These are phyloP conservation scores for Rhizopogon vesiculosus DNA, from an alignment of 768 basidiomycete species.

Conservation along the genomic window DNA sequence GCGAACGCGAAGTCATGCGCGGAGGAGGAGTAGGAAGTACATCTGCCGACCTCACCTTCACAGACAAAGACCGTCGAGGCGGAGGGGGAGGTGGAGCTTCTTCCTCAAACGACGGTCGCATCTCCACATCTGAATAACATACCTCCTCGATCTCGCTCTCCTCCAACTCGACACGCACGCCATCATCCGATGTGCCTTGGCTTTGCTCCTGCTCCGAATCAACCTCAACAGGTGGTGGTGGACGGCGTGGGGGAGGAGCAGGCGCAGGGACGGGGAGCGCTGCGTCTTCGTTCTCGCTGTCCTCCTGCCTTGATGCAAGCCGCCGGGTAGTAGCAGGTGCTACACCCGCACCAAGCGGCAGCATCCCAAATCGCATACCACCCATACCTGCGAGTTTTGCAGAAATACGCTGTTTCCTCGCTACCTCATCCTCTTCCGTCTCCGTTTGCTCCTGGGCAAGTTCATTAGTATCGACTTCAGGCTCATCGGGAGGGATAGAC, in stretches of 20 bases:
- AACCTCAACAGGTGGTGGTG: slow-evolving; percentile 15
- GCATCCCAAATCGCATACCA: slow-evolving; percentile 54
- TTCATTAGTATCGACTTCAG: slow-evolving; percentile 13
- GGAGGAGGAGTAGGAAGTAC: slow-evolving; percentile 46
- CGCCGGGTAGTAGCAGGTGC: slow-evolving; percentile 13
- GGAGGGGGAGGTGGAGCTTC: slow-evolving; percentile 50
- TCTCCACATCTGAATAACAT: slow-evolving; percentile 46
- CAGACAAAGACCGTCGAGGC: slow-evolving; percentile 31
- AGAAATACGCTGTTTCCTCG: slow-evolving; percentile 48
- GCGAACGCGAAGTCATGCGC: slow-evolving; percentile 19
- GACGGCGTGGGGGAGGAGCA: slow-evolving; percentile 25
- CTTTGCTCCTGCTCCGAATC: slow-evolving; percentile 6
- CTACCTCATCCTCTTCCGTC: slow-evolving; percentile 63
- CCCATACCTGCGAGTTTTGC: slow-evolving; percentile 53
- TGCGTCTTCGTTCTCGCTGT: slow-evolving; percentile 24
- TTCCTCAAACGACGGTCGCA: slow-evolving; percentile 38
- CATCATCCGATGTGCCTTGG: slow-evolving; percentile 50
- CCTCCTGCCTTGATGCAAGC: slow-evolving; percentile 15
- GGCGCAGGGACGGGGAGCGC: slow-evolving; percentile 25
- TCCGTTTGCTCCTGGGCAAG: slow-evolving; percentile 21
- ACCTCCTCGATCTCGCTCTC: slow-evolving; percentile 74
- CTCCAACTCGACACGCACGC: slow-evolving; percentile 61
- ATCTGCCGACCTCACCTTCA: slow-evolving; percentile 20
- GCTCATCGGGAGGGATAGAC: slow-evolving; percentile 22
- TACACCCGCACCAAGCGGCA: slow-evolving; percentile 27